phyloP scores from a whole-genome alignment of 129 eudicot genomes.

The Centella asiatica region DNA sequence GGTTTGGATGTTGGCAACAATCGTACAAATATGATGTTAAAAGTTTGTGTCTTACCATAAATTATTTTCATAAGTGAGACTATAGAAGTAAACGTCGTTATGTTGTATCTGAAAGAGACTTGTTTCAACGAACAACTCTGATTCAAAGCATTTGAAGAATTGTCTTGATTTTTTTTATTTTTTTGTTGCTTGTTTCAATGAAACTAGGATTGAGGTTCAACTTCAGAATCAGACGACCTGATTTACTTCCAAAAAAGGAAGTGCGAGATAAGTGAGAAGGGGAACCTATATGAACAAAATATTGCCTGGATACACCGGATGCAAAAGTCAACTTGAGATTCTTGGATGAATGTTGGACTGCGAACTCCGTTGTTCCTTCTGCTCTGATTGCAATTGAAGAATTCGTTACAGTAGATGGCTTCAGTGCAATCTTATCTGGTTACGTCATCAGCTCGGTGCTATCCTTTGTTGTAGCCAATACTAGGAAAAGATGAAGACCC shows the following conservation, averaged over 20 bases:
- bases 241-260: slow-evolving; percentile 79
- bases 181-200: slow-evolving; percentile 10
- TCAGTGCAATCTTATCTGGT: not conserved
- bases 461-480: not conserved
- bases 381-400: not conserved
- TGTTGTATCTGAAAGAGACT: not conserved
- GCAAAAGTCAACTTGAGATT: not conserved
- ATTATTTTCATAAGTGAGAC: not conserved
- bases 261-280: slow-evolving; percentile 53
- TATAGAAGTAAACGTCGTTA: not conserved
- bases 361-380: not conserved
- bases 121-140: too few species aligned
- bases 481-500: slow-evolving; percentile 7
- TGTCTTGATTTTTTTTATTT: not conserved
- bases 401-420: not conserved
- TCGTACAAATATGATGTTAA: not conserved
- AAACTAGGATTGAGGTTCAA: slow-evolving; percentile 48
- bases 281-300: not conserved
- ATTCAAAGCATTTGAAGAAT: not conserved
- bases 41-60: not conserved
- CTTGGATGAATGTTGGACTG: not conserved
- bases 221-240: slow-evolving; percentile 61
- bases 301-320: not conserved
- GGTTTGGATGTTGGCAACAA: too few species aligned
- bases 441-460: not conserved